Percentiles rank a stretch among this genome's conserved stretches.
Conservation (phyloP, 495 filamentous ascomycete species). For the Penicillium goetzii region DNA sequence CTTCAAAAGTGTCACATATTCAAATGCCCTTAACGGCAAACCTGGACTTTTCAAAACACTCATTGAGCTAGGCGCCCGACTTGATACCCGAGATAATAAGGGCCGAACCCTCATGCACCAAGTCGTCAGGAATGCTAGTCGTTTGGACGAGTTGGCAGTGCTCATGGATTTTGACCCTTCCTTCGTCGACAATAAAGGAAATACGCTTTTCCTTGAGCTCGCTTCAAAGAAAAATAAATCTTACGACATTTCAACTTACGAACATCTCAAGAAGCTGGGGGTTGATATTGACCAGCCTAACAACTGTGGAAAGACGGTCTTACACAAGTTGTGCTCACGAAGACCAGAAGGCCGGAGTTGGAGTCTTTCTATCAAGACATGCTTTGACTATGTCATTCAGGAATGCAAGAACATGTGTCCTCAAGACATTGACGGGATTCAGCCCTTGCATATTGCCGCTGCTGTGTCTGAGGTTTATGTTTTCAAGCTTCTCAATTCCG, state of each 20-base stretch:
- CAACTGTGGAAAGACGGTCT: conserved; percentile 17
- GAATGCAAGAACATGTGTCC: conserved; percentile 12
- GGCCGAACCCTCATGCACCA: conserved; percentile 26
- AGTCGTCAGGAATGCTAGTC: neutral
- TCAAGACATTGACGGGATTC: conserved; percentile 19
- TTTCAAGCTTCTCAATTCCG: conserved; percentile 24
- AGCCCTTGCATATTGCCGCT: conserved; percentile 26
- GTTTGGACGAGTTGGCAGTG: neutral
- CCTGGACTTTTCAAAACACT: conserved; percentile 5
- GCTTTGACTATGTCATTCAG: conserved; percentile 20
- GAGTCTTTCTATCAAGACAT: conserved; percentile 5
- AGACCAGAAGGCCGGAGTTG: neutral
- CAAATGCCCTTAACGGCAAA: neutral
- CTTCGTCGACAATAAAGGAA: conserved; percentile 19
- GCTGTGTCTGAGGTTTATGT: conserved; percentile 23
- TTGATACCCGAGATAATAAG: conserved; percentile 26
- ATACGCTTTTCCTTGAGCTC: conserved; percentile 24
- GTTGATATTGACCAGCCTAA: conserved; percentile 23
- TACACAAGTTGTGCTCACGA: conserved; percentile 22
- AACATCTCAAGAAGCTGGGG: conserved; percentile 2
- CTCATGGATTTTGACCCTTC: conserved; percentile 13
- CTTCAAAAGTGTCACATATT: conserved; percentile 12
- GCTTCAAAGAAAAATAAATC: neutral
- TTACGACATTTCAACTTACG: neutral
- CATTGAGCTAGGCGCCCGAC: conserved; percentile 15